Evolutionary conservation across 192 early-diverging fungal species (phyloP).

Genomic region (Coemansia biformis): DNA sequence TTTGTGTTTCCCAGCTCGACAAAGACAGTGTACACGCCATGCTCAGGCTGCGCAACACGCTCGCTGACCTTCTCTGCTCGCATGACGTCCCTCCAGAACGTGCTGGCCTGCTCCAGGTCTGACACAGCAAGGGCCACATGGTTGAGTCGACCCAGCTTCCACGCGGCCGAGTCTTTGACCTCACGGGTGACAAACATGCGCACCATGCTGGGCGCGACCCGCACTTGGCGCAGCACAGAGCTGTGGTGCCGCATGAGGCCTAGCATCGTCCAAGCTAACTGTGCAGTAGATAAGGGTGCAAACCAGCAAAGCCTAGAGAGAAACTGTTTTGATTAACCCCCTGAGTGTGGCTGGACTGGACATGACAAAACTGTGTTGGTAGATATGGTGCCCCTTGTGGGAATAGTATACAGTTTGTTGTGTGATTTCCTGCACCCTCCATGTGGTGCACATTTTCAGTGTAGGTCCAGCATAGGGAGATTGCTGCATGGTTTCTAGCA

Average conservation of each 20-base stretch:
- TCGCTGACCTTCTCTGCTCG: slow-evolving; percentile 62
- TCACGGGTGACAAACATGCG: slow-evolving; percentile 16
- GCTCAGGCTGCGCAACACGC: slow-evolving; percentile 66
- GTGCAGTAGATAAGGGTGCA: too few relatives aligned
- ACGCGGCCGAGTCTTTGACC: slow-evolving; percentile 40
- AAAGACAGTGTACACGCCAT: slow-evolving; percentile 84
- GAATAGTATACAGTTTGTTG: too few relatives aligned
- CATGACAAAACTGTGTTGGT: too few relatives aligned
- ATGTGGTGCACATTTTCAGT: too few relatives aligned
- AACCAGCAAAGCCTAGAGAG: too few relatives aligned
- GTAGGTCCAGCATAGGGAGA: too few relatives aligned
- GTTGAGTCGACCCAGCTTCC: slow-evolving; percentile 71
- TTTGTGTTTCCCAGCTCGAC: slow-evolving; percentile 82
- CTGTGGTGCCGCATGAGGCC: background rate
- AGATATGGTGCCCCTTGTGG: too few relatives aligned
- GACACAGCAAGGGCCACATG: slow-evolving; percentile 81
- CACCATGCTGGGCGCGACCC: background rate
- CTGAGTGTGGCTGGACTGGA: too few relatives aligned
- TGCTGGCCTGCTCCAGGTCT: slow-evolving; percentile 61
- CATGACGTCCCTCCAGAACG: slow-evolving; percentile 69
- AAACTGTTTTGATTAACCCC: too few relatives aligned
- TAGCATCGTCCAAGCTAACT: background rate
- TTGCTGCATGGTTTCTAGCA: too few relatives aligned
- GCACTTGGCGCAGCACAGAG: background rate
- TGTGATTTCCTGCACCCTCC: too few relatives aligned